Conservation (phyloP, 2,329 filamentous ascomycete genomes). For the Penicillium oxalicum region DNA sequence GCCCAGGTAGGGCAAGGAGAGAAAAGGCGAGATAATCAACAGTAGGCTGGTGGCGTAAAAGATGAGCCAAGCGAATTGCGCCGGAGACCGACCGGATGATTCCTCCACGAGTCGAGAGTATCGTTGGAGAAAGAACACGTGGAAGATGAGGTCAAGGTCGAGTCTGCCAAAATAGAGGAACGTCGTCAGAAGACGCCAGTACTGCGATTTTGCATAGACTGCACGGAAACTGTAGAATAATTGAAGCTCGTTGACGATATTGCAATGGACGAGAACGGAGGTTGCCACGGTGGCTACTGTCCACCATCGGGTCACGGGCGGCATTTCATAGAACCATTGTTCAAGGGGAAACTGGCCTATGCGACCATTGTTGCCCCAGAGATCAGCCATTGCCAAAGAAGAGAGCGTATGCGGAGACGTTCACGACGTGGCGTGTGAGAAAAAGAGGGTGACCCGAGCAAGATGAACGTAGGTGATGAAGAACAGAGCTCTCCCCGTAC, state of each 20-base stretch:
- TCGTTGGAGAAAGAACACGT: conserved; percentile 96
- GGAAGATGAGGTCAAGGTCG: conserved; percentile 89
- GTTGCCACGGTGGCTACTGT: conserved; percentile 85
- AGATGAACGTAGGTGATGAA: neutral
- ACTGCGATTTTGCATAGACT: conserved; percentile 91
- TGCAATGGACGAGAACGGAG: conserved; percentile 85
- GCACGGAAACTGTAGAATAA: conserved; percentile 94
- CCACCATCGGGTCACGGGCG: conserved; percentile 93
- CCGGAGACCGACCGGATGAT: conserved; percentile 82
- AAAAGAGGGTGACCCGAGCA: neutral
- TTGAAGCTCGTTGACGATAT: conserved; percentile 87
- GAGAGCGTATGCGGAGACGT: neutral
- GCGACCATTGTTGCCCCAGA: conserved; percentile 42
- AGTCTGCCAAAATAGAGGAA: conserved; percentile 97
- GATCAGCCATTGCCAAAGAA: conserved; percentile 34
- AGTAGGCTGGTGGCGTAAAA: conserved; percentile 77
- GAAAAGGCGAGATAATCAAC: conserved; percentile 73
- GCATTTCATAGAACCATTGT: conserved; percentile 99
- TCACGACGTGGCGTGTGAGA: neutral
- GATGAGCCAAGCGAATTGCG: conserved; percentile 91
- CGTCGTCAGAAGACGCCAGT: conserved; percentile 92
- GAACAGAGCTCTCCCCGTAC: neutral
- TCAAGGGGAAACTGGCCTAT: conserved; percentile 70
- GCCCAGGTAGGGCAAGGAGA: conserved; percentile 91
- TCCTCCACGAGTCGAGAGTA: conserved; percentile 95